Percentiles rank a stretch among this genome's conserved stretches.
Evolutionary conservation across 306 rosid species (phyloP).

Genomic region (Dalbergia oliveri): DNA sequence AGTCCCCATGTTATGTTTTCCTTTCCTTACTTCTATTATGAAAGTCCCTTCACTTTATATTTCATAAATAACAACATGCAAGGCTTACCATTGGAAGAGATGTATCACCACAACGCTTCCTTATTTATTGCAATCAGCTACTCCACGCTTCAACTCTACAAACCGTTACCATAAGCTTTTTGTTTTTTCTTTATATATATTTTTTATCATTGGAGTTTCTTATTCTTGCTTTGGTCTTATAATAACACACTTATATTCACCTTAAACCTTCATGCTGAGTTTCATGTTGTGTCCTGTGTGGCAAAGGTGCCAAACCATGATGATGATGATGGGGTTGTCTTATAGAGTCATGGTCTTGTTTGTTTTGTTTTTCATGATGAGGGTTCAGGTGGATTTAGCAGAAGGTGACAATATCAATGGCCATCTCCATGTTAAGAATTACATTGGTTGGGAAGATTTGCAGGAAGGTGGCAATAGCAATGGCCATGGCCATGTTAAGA

Average conservation of each 20-base stretch:
- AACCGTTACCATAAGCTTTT: conserved; percentile 48
- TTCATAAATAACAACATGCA: conserved; percentile 38
- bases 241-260: background rate
- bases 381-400: conserved; percentile 49
- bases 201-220: conserved; percentile 29
- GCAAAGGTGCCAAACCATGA: background rate
- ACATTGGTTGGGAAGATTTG: conserved; percentile 85
- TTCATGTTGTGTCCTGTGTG: background rate
- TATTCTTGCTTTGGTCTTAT: conserved; percentile 2
- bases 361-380: conserved; percentile 39
- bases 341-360: conserved; percentile 40
- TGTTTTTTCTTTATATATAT: background rate
- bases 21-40: conserved; percentile 27
- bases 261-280: conserved; percentile 11
- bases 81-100: conserved; percentile 36
- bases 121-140: conserved; percentile 67
- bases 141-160: conserved; percentile 54
- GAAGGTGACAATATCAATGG: conserved; percentile 26
- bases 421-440: conserved; percentile 26
- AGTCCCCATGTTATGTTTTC: conserved; percentile 16
- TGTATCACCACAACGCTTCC: conserved; percentile 52
- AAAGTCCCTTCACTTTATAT: conserved; percentile 27
- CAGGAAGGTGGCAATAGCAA: conserved; percentile 40
- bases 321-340: conserved; percentile 36
- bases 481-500: conserved; percentile 15